These are phyloP conservation scores for Diospyros lotus DNA, from an alignment of 148 eudicot genomes.

Conservation along the genomic window DNA sequence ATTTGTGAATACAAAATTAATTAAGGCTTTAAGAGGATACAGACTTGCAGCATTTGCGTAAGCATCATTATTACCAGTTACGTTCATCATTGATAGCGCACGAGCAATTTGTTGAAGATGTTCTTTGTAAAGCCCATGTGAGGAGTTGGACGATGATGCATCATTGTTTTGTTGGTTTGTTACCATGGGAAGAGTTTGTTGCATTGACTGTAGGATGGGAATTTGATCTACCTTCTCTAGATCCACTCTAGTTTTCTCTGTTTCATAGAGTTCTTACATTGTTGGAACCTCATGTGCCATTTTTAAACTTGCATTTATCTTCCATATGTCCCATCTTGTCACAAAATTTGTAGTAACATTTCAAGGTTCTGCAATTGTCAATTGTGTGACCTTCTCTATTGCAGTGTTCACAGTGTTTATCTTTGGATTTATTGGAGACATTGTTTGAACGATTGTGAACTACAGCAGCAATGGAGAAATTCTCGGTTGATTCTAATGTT, in stretches of 20 bases:
- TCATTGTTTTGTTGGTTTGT: neutral
- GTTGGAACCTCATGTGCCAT: neutral
- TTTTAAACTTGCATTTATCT: neutral
- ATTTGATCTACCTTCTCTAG: too few relatives aligned
- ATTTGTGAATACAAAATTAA: constrained; percentile 1
- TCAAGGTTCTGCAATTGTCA: constrained; percentile 10
- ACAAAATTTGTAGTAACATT: neutral
- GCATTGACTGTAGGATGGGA: neutral
- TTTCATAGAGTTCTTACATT: too few relatives aligned
- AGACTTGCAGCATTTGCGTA: neutral
- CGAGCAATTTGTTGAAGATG: neutral
- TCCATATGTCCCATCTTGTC: too few relatives aligned
- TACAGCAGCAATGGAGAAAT: neutral
- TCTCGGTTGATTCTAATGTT: neutral
- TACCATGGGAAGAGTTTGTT: too few relatives aligned
- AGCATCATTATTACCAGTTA: neutral
- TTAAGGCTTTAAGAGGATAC: neutral
- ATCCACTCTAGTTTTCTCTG: too few relatives aligned
- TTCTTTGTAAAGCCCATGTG: neutral
- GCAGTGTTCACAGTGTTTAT: constrained; percentile 9
- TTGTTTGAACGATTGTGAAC: neutral
- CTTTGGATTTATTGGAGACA: constrained; percentile 1
- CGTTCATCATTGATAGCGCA: neutral
- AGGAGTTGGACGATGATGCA: neutral
- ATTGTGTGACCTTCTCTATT: constrained; percentile 17